Base-by-base conservation (phyloP, 176 grass and related monocot species). In the Rhynchospora breviuscula region DNA sequence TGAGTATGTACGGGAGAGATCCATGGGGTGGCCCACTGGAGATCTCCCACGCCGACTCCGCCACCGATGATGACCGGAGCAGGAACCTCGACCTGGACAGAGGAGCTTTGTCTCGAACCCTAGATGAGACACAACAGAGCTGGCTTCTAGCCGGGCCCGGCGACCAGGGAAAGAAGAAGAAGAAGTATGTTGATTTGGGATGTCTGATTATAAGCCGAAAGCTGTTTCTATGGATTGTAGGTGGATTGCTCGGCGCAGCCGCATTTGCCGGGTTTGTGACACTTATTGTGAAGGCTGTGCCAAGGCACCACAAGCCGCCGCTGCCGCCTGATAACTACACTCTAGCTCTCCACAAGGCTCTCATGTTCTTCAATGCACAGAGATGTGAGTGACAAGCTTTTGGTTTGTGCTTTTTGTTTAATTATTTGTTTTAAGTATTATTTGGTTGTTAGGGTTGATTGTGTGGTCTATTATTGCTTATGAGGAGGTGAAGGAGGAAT, bases 1-100 rank as follows among this genome's bases (percentile, higher is more conserved):
- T 97, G 94, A 97, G 94, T 84, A 94, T 91, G 92, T 97, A 94
- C 92, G 92, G 90, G 67, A 84, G 94, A 76, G 94, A 97, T 85
- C 94, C 94, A 13, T 97, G 92, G 94, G 94, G 94, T 45, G 94
- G 94, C 45, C 85, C 94, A 57, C 83, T 97, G 88, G 92, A 97
- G 92, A 86, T 97, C 59, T 92, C 85, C 81, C 83, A 83, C 19
- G 83, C 78, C 18, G 94, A 94, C 90, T 97, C 94, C 47, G 90
- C 90, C 69, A 97, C 94, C 80, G 94, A 97, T 85, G 94, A 97
- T 84, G 94, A 97, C 85, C 90, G 94, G 46, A 97, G 94, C 94
- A 85, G 94, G 88, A 92, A 92, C 74, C 78, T 97, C n/a, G 94
- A 97, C 61, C 65, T 92, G 59, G 94, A 97, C 88, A 63, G 92